Evolutionary conservation across 148 eudicot genomes (phyloP).

Genomic region (Limonium bicolor): DNA sequence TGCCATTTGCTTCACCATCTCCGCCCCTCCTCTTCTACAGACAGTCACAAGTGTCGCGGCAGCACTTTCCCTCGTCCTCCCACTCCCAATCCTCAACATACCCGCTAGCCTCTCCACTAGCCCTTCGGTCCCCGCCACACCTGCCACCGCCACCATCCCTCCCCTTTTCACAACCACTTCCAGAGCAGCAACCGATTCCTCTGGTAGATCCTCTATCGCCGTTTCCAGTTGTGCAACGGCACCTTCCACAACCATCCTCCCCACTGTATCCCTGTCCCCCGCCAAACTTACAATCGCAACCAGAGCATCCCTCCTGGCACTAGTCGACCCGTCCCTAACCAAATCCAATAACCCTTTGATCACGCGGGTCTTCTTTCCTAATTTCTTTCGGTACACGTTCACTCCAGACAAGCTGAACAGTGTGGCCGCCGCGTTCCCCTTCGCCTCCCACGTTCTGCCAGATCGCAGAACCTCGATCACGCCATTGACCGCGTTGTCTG

Average conservation of each 20-base stretch:
- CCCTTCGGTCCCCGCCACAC: constrained; percentile 15
- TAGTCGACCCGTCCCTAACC: constrained; percentile 42
- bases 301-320: constrained; percentile 53
- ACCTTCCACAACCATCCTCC: constrained; percentile 52
- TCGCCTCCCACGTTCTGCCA: constrained; percentile 89
- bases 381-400: constrained; percentile 32
- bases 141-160: constrained; percentile 45
- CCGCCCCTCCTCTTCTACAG: constrained; percentile 74
- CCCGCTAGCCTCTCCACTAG: constrained; percentile 28
- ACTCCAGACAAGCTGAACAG: constrained; percentile 57
- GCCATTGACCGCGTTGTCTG: constrained; percentile 56
- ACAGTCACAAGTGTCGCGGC: constrained; percentile 64
- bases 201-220: constrained; percentile 39
- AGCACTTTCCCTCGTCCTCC: constrained; percentile 55
- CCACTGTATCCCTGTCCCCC: constrained; percentile 64
- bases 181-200: constrained; percentile 51
- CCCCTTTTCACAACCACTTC: constrained; percentile 80
- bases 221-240: constrained; percentile 39
- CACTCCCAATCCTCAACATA: constrained; percentile 46
- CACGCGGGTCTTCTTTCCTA: constrained; percentile 63
- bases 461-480: constrained; percentile 54
- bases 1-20: constrained; percentile 66
- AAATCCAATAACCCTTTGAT: constrained; percentile 58
- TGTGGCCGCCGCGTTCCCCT: constrained; percentile 87
- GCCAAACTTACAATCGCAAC: constrained; percentile 68